Evolutionary conservation across 2,329 filamentous ascomycete species (phyloP).

Genomic region (Aspergillus fischeri): DNA sequence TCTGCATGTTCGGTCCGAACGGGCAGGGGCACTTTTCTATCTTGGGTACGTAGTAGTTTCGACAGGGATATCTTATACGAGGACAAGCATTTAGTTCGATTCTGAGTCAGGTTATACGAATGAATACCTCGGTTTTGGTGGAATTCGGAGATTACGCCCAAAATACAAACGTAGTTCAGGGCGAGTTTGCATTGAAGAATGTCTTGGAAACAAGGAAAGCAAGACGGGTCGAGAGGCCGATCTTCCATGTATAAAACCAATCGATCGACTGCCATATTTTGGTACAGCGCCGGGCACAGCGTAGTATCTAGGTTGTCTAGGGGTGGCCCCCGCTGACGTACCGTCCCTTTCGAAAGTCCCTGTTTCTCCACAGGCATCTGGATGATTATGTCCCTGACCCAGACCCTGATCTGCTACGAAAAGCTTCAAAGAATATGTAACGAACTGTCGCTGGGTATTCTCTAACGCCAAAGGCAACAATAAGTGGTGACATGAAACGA

Average conservation of each 20-base stretch:
- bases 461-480: slow-evolving; percentile 26
- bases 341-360: not conserved
- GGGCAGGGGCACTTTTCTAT: not conserved
- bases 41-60: too few relatives aligned
- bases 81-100: not conserved
- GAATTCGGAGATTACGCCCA: not conserved
- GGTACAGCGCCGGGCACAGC: not conserved
- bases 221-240: too few relatives aligned
- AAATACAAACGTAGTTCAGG: not conserved
- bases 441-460: slow-evolving; percentile 30
- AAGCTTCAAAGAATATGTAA: not conserved
- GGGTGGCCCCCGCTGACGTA: not conserved
- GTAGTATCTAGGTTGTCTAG: not conserved
- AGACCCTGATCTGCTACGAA: not conserved
- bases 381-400: too few relatives aligned
- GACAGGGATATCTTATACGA: too few relatives aligned
- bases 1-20: too few relatives aligned
- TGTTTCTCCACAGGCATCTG: not conserved
- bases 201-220: too few relatives aligned
- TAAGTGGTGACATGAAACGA: slow-evolving; percentile 19
- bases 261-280: not conserved
- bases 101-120: not conserved
- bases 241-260: not conserved
- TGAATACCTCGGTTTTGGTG: not conserved
- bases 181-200: not conserved